A percentile compares a stretch with the other conserved stretches of the same genome.
phyloP scores from a whole-genome alignment of 371 early-diverging fungal genomes.

The Mucor circinelloides region DNA sequence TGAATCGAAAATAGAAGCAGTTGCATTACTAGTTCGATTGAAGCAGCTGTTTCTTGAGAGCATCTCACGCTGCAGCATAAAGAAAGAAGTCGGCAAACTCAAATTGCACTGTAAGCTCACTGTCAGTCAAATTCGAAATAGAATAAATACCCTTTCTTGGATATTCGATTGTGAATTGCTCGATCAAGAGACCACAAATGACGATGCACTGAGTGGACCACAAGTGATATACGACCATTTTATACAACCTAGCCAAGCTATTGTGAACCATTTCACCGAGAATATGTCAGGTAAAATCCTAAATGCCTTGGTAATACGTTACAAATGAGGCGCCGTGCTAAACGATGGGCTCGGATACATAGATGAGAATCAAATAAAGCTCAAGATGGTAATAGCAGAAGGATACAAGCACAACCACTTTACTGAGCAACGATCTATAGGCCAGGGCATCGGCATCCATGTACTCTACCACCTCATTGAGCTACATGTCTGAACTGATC shows the following conservation, averaged over 20 bases:
- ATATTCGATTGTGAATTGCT: conserved; percentile 15
- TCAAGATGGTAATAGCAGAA: not conserved
- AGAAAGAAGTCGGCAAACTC: not conserved
- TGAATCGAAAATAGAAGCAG: conserved; percentile 8
- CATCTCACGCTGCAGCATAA: not conserved
- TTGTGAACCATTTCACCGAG: conserved; percentile 15
- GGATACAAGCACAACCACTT: not conserved
- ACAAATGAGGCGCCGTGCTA: not conserved
- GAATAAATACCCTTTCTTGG: conserved; percentile 10
- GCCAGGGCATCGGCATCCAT: not conserved
- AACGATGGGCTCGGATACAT: not conserved
- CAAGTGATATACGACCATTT: conserved; percentile 16
- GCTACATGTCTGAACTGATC: not conserved
- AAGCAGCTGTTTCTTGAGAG: not conserved
- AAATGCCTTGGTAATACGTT: not conserved
- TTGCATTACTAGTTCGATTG: not conserved
- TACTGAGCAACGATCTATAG: not conserved
- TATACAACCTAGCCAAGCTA: conserved; percentile 9
- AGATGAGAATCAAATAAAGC: conserved; percentile 1
- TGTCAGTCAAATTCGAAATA: not conserved
- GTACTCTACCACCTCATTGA: conserved; percentile 1
- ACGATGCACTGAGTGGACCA: conserved; percentile 5
- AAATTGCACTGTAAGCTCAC: not conserved
- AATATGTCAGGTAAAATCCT: conserved; percentile 4
- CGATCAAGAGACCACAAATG: conserved; percentile 1